Evolutionary conservation across 306 rosid genomes (phyloP).

Genomic region (Pachyrhizus erosus): DNA sequence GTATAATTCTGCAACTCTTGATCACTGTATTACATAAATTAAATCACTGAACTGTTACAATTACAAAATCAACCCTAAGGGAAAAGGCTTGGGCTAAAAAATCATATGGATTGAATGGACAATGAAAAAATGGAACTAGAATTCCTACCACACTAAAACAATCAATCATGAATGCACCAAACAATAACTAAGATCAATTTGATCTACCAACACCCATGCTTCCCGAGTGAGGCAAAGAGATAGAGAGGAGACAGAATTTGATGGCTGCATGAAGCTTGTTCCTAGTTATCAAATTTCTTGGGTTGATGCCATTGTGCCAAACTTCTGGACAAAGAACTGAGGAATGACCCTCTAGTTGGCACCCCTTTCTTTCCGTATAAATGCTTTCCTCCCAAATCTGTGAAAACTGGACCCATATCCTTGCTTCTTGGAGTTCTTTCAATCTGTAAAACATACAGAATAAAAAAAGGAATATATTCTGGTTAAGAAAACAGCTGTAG

Average conservation of each 20-base stretch:
- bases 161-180: slow-evolving; percentile 60
- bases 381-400: slow-evolving; percentile 97
- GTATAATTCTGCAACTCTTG: slow-evolving; percentile 38
- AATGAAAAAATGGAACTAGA: slow-evolving; percentile 54
- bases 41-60: slow-evolving; percentile 49
- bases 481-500: slow-evolving; percentile 33
- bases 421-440: slow-evolving; percentile 83
- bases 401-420: slow-evolving; percentile 79
- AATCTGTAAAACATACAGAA: slow-evolving; percentile 61
- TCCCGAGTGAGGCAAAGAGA: slow-evolving; percentile 48
- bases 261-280: slow-evolving; percentile 20
- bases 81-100: slow-evolving; percentile 52
- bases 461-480: slow-evolving; percentile 18
- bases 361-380: slow-evolving; percentile 88
- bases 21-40: slow-evolving; percentile 45
- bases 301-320: slow-evolving; percentile 96
- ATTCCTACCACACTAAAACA: slow-evolving; percentile 55
- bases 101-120: slow-evolving; percentile 68
- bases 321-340: slow-evolving; percentile 77
- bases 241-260: slow-evolving; percentile 35
- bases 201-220: slow-evolving; percentile 50
- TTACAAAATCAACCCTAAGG: slow-evolving; percentile 62
- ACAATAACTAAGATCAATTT: slow-evolving; percentile 50
- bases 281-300: slow-evolving; percentile 89
- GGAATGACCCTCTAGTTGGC: slow-evolving; percentile 77